These are phyloP conservation scores for Chaetomidium leptoderma DNA, from an alignment of 495 filamentous ascomycete genomes.

Conservation along the genomic window DNA sequence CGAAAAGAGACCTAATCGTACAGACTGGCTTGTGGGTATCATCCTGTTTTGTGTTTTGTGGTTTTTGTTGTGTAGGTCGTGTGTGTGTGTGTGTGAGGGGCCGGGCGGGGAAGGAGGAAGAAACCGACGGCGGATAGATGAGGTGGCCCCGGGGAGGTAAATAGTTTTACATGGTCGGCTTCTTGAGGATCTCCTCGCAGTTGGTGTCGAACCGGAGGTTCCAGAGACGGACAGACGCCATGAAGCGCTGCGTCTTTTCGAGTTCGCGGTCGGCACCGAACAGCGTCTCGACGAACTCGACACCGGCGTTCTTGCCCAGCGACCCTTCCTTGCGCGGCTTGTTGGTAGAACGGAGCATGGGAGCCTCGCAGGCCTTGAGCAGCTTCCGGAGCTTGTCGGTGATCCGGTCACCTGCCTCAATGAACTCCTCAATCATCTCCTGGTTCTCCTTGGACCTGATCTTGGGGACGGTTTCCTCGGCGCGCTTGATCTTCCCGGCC, in stretches of 20 bases:
- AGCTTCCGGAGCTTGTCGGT: conserved; percentile 82
- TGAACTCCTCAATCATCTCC: conserved; percentile 85
- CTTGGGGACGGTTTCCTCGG: conserved; percentile 72
- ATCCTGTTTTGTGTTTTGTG: conserved; percentile 22
- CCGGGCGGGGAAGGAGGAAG: neutral
- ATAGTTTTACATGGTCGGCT: conserved; percentile 45
- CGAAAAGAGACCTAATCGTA: conserved; percentile 36
- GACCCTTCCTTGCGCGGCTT: conserved; percentile 60
- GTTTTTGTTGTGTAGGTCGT: conserved; percentile 10
- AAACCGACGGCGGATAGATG: neutral
- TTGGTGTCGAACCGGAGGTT: conserved; percentile 94
- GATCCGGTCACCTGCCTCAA: conserved; percentile 83
- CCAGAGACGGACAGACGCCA: conserved; percentile 90
- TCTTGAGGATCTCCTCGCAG: conserved; percentile 83
- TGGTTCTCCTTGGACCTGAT: conserved; percentile 67
- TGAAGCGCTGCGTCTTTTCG: conserved; percentile 90
- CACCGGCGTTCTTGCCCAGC: conserved; percentile 89
- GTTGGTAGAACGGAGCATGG: conserved; percentile 64
- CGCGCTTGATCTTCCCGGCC: conserved; percentile 91
- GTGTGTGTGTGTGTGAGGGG: conserved; percentile 12
- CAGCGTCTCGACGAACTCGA: conserved; percentile 95
- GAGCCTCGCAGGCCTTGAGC: conserved; percentile 84
- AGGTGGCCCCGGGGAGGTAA: neutral
- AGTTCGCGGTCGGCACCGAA: conserved; percentile 91
- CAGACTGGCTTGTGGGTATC: conserved; percentile 27